Base-by-base conservation (phyloP, 2,329 filamentous ascomycete species). In the Fusarium protoensiforme region DNA sequence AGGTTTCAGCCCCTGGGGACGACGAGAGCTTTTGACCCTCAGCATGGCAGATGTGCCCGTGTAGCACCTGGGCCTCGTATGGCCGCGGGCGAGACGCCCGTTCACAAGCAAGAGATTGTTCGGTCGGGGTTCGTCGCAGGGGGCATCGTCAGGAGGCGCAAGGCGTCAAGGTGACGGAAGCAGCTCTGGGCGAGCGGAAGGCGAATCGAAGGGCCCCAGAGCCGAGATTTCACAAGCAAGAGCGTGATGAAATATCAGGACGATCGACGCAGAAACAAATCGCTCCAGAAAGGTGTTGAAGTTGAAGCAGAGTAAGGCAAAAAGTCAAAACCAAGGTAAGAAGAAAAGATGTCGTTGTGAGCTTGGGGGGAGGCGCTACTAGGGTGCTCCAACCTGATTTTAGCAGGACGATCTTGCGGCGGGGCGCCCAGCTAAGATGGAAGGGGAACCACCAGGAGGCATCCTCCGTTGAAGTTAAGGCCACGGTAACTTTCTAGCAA, bases 1-100 rank as follows among this genome's bases (percentile, higher is more conserved):
- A 72, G 91, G 89, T 80, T 87, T 87, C 65, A 91, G 84, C 64
- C 84, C 83, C 60, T 84, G 79, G 39, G 84, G 87, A 77, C 90
- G 89, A 77, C 90, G 89, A 72, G 87, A 89, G 73, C 84, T 87
- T 74, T 85, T 78, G 72, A 83, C 79, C 75, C 75, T 82, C 64
- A 80, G 67, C 79, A 81, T 81, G 58, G 70, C 74, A 56, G 70
- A 68, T 68, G 66, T 61, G 60, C 36, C 36, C 66, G 59, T 67
- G 68, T 63, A 72, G 69, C 74, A 77, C 75, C 71, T 54, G 64
- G 51, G 66, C 64, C 58, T 57, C 48, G 43, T 43, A 59, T 67
- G 54, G 63, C 48, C 63, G 41, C 43, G 60, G 69, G 66, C 72
- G 58, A 61, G 46, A 46, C 48, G 63, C 67, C 72, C 69, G 57